phyloP scores from a whole-genome alignment of 179 eudicot species.

The Beta macrorhiza region DNA sequence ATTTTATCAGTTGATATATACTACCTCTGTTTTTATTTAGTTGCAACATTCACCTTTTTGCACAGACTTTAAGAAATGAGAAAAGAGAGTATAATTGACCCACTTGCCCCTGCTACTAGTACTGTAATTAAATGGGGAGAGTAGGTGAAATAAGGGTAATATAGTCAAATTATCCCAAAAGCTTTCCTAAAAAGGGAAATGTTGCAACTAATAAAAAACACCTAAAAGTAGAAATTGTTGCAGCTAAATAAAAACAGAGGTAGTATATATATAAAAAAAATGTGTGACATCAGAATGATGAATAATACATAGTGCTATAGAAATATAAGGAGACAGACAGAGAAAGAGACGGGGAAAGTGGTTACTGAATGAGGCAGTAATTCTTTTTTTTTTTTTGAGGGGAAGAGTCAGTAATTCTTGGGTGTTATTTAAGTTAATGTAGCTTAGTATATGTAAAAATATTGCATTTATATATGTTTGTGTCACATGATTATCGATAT shows the following conservation, averaged over 20 bases:
- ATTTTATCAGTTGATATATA: background rate
- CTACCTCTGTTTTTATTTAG: no score
- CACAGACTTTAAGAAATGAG: no score
- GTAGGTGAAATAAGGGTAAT: no score
- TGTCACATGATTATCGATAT: constrained; percentile 19
- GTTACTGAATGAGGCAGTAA: background rate
- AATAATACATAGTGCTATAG: background rate
- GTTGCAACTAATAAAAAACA: no score
- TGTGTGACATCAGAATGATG: constrained; percentile 13
- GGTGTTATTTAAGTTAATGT: background rate
- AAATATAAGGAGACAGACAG: background rate
- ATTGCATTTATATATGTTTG: background rate
- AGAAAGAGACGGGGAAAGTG: background rate
- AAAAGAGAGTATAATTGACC: no score
- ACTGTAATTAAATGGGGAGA: no score
- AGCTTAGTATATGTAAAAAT: background rate
- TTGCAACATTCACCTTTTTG: no score
- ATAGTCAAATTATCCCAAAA: no score
- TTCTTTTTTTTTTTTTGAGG: background rate
- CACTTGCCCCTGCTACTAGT: no score
- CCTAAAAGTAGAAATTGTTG: no score
- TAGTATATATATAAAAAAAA: background rate
- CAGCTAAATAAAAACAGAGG: no score
- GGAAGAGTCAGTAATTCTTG: background rate
- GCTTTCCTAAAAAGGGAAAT: no score